Percentiles rank a stretch among this genome's conserved stretches.
Evolutionary conservation across 140 eudicot genomes (phyloP).

Genomic region (Bidens hawaiensis): DNA sequence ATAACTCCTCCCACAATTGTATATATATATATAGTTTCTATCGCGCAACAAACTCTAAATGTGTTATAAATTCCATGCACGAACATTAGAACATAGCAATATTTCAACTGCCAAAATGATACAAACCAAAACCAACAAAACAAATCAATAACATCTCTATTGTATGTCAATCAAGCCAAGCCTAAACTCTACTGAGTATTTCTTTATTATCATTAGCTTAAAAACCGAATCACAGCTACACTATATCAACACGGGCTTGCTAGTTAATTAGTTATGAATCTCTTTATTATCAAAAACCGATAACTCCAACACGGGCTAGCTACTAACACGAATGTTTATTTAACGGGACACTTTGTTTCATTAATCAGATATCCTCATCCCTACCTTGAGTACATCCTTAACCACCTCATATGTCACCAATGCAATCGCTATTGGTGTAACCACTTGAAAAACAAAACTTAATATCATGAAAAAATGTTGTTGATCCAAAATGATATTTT

Average conservation of each 20-base stretch:
- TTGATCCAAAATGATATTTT: not conserved
- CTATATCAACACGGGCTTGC: constrained; percentile 30
- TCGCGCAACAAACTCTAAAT: too few species aligned
- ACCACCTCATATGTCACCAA: constrained; percentile 95
- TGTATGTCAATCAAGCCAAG: not conserved
- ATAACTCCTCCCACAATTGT: too few species aligned
- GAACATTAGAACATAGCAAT: not conserved
- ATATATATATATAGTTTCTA: too few species aligned
- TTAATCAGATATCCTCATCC: constrained; percentile 89
- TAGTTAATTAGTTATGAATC: constrained; percentile 18
- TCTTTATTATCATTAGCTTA: constrained; percentile 21
- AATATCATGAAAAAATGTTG: not conserved
- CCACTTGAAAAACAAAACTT: constrained; percentile 50
- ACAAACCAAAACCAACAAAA: not conserved
- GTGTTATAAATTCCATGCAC: not conserved
- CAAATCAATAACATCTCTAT: constrained; percentile 12
- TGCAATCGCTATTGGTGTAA: constrained; percentile 95
- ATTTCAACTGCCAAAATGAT: not conserved
- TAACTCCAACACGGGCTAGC: constrained; percentile 30
- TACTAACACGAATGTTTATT: constrained; percentile 28
- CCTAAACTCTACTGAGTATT: not conserved
- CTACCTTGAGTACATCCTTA: constrained; percentile 81
- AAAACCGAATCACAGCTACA: constrained; percentile 9
- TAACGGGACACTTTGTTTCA: constrained; percentile 4
- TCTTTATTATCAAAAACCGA: constrained; percentile 16